phyloP scores from a whole-genome alignment of 2,329 filamentous ascomycete species.

The Xylaria sp. region DNA sequence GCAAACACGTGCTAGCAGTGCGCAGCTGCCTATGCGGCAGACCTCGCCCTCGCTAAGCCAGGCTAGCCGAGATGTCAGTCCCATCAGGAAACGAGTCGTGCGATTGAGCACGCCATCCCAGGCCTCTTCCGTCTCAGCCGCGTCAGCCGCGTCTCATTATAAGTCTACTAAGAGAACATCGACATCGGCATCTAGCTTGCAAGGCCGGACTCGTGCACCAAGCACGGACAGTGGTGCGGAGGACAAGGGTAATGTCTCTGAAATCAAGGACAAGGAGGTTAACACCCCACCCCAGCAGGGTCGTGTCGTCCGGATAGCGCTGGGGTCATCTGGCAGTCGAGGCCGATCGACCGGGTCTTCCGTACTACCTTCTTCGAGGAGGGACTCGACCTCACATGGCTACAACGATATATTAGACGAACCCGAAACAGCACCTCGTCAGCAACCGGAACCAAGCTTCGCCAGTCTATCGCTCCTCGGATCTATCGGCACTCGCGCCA shows the following conservation, averaged over 20 bases:
- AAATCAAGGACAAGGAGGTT: conserved; percentile 36
- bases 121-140: conserved; percentile 18
- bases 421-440: conserved; percentile 45
- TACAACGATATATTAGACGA: conserved; percentile 46
- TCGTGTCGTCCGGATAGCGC: conserved; percentile 51
- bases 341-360: conserved; percentile 36
- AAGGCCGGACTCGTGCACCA: conserved; percentile 35
- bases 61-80: conserved; percentile 43
- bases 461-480: conserved; percentile 50
- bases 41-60: conserved; percentile 42
- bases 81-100: conserved; percentile 52
- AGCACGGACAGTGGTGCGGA: conserved; percentile 40
- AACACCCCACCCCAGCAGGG: conserved; percentile 51
- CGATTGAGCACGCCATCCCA: conserved; percentile 48
- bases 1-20: conserved; percentile 45
- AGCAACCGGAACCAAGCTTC: conserved; percentile 42
- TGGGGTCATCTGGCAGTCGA: conserved; percentile 46
- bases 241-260: conserved; percentile 34
- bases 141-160: conserved; percentile 22
- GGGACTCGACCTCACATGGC: conserved; percentile 28
- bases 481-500: conserved; percentile 45
- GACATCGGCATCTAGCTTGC: conserved; percentile 36
- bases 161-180: conserved; percentile 43
- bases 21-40: conserved; percentile 39
- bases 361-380: conserved; percentile 32